Evolutionary conservation across 192 early-diverging fungal genomes (phyloP).

Genomic region (Gigaspora rosea): DNA sequence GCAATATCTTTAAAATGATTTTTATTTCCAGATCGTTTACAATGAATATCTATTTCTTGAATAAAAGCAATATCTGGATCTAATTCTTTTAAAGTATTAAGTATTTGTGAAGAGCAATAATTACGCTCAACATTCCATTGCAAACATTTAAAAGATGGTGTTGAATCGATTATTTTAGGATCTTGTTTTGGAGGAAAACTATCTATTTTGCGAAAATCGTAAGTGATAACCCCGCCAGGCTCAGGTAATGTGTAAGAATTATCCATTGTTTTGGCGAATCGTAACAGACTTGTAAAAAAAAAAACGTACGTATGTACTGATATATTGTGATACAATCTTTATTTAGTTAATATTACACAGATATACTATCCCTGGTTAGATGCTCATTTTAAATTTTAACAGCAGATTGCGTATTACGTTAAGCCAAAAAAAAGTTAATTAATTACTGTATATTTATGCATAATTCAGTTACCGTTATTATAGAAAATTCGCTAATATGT

Average conservation of each 20-base stretch:
- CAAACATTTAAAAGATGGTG: slow-evolving; percentile 55
- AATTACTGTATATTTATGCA: no score
- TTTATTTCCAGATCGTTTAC: slow-evolving; percentile 61
- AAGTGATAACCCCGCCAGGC: slow-evolving; percentile 51
- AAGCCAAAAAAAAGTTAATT: no score
- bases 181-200: not conserved
- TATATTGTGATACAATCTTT: no score
- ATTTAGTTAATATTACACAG: no score
- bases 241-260: slow-evolving; percentile 33
- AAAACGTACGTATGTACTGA: no score
- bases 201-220: slow-evolving; percentile 42
- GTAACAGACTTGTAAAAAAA: no score
- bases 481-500: no score
- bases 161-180: not conserved
- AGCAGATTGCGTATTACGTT: no score
- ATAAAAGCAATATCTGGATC: slow-evolving; percentile 73
- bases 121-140: slow-evolving; percentile 88
- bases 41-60: slow-evolving; percentile 79
- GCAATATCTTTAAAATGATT: slow-evolving; percentile 68
- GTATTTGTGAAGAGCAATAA: slow-evolving; percentile 64
- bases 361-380: no score
- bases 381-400: no score
- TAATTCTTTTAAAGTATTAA: slow-evolving; percentile 52
- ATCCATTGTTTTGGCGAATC: not conserved
- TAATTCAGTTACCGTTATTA: no score